Evolutionary conservation across 2,329 filamentous ascomycete genomes (phyloP), one percentile per base, ranked within the genome.

Genomic region (Magnaporthiopsis rhizophila): DNA sequence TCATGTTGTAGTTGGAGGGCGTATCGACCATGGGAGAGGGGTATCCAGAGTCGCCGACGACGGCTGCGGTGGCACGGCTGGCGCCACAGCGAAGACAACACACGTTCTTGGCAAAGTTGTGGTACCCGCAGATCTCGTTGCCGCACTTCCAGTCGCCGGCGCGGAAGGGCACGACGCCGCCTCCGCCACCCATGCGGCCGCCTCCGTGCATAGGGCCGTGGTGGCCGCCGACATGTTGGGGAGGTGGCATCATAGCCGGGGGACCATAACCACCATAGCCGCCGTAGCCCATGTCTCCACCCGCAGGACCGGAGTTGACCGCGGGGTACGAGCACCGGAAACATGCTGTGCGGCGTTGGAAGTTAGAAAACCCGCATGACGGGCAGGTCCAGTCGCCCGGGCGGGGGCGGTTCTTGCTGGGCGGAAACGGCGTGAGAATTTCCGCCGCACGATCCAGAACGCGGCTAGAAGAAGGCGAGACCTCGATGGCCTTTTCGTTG

Each of bases 241-340:
- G 88, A 66, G 88, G 88, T 56, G 87, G 85, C 83, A 93, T 90
- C 86, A 94, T 92, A 64, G 87, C 85, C 67, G 92, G 91, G 56
- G 91, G 90, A 56, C 84, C 90, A 63, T 80, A 80, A 65, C 85
- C 87, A 50, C 84, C 90, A 64, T 81, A 81, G 66, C 85, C 88
- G 58, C 59, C 89, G 65, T 86, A 77, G 53, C 74, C 76, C 75
- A 81, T 80, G 71, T 92, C 90, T 34, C 61, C 61, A 21, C 61
- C 61, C 24, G 61, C 45, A 30, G 61, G 61, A 64, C 81, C 83
- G 57, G 85, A 86, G 67, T 89, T 89, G 76, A 96, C 92, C 32
- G 95, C 94, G n/a, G 95, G 94, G 86, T 96, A 99, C 1, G 93
- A 97, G 82, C 95, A 99, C 71, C 95, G 90, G 89, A 99, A 99